phyloP scores from a whole-genome alignment of 2,329 filamentous ascomycete species.

The Aspergillus pseudoterreus region DNA sequence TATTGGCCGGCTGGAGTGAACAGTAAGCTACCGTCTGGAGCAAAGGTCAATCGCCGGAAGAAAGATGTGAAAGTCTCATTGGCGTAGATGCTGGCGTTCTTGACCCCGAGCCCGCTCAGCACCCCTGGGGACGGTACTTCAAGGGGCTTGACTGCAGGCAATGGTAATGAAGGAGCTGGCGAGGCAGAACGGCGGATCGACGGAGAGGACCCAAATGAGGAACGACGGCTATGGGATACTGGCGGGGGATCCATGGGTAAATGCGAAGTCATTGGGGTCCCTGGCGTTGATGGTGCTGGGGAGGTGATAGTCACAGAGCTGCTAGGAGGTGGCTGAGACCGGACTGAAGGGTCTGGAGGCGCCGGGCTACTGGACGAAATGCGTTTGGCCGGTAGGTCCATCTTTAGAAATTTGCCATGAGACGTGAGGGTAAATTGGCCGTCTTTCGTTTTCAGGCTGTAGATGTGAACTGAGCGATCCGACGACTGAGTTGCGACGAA shows the following conservation, averaged over 20 bases:
- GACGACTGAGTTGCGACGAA: slow-evolving; percentile 98
- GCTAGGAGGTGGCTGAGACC: slow-evolving; percentile 29
- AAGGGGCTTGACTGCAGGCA: slow-evolving; percentile 93
- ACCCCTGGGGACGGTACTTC: slow-evolving; percentile 77
- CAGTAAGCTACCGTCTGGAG: slow-evolving; percentile 88
- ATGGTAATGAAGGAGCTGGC: slow-evolving; percentile 85
- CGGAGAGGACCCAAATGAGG: slow-evolving; percentile 77
- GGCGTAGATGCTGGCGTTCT: slow-evolving; percentile 86
- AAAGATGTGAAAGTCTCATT: slow-evolving; percentile 97
- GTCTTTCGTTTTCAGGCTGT: slow-evolving; percentile 92
- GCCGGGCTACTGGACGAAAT: slow-evolving; percentile 91
- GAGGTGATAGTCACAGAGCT: slow-evolving; percentile 63
- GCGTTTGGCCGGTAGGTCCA: slow-evolving; percentile 86
- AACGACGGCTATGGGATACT: slow-evolving; percentile 87
- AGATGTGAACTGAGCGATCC: slow-evolving; percentile 95
- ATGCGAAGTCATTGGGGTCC: slow-evolving; percentile 83
- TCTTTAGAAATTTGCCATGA: slow-evolving; percentile 78
- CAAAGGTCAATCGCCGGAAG: slow-evolving; percentile 89
- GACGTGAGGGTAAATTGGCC: slow-evolving; percentile 84
- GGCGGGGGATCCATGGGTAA: slow-evolving; percentile 95
- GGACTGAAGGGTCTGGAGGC: slow-evolving; percentile 66
- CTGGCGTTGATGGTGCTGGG: slow-evolving; percentile 84
- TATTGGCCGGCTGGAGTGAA: slow-evolving; percentile 95
- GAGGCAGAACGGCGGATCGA: slow-evolving; percentile 84
- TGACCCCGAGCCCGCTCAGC: slow-evolving; percentile 61